Evolutionary conservation across 768 basidiomycete genomes (phyloP), one percentile per base, ranked within the genome.

Genomic region (Strobilomyces dryophilus): DNA sequence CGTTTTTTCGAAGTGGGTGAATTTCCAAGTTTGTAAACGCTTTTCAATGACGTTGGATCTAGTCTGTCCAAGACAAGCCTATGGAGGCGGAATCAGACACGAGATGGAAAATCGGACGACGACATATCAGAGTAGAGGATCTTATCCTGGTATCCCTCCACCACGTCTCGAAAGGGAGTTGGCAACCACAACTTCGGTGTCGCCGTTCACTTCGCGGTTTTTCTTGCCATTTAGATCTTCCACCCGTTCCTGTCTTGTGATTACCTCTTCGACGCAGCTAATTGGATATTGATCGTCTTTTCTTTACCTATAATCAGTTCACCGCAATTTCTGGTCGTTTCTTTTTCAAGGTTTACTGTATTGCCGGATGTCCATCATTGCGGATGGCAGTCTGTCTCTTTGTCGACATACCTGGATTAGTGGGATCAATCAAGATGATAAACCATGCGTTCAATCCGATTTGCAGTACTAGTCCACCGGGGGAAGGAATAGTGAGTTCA

Each of bases 141-240:
- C 74, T 91, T 46, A 72, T 85, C 46, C 79, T 91, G 42, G 84
- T 91, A 59, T 85, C 86, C 59, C 80, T 90, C 49, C 87, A 90
- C 69, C 89, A 91, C 58, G 87, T 90, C 47, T 89, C 87, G 12
- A 81, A 87, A 69, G 88, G 89, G 11, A 84, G 83, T 52, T 91
- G 88, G 88, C 88, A 91, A 54, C 86, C 87, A 20, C 87, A 90
- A 52, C 69, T 90, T 42, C 78, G 86, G 64, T 74, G 89, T 14
- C 62, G 54, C 17, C 26, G 8, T 14, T 21, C 60, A 24, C 41
- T 10, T 35, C 12, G 47, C 5, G 4, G 26, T 4, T 5, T 44
- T 41, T 39, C 60, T 26, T 43, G 42, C 26, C 47, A 45, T 10
- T 47, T 47, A 42, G 43, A 49, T 52, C 36, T 21, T 42, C 15